phyloP scores from a whole-genome alignment of 768 basidiomycete species.

The Auriscalpium vulgare region DNA sequence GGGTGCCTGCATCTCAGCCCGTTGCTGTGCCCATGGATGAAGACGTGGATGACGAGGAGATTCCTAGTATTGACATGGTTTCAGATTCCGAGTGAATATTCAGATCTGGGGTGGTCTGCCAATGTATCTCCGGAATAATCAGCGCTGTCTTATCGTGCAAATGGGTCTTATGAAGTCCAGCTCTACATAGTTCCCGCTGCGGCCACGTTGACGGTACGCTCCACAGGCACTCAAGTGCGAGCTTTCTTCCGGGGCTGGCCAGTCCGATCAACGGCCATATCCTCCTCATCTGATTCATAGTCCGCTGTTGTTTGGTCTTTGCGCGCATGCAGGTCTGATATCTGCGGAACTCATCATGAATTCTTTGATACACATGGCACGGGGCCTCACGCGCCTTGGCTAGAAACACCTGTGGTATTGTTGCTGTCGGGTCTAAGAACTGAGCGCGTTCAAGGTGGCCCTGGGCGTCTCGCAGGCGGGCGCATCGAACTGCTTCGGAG shows the following conservation, averaged over 20 bases:
- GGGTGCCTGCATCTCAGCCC: not conserved
- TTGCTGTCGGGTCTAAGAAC: slow-evolving; percentile 49
- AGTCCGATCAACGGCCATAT: slow-evolving; percentile 19
- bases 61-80: slow-evolving; percentile 70
- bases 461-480: slow-evolving; percentile 43
- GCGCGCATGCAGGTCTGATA: not conserved
- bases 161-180: not conserved
- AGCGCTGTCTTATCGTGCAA: not conserved
- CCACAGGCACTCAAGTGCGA: slow-evolving; percentile 14
- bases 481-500: no score
- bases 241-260: slow-evolving; percentile 29
- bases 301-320: slow-evolving; percentile 9
- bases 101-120: no score
- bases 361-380: not conserved
- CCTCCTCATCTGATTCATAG: slow-evolving; percentile 31
- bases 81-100: slow-evolving; percentile 64
- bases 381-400: slow-evolving; percentile 33
- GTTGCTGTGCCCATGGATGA: slow-evolving; percentile 18
- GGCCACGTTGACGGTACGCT: no score
- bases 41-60: slow-evolving; percentile 60
- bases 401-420: slow-evolving; percentile 45
- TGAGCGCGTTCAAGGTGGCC: slow-evolving; percentile 59
- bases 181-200: no score
- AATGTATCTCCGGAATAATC: no score
- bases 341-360: not conserved